phyloP scores from a whole-genome alignment of 139 green algal genomes.

The Gonium pectorale region DNA sequence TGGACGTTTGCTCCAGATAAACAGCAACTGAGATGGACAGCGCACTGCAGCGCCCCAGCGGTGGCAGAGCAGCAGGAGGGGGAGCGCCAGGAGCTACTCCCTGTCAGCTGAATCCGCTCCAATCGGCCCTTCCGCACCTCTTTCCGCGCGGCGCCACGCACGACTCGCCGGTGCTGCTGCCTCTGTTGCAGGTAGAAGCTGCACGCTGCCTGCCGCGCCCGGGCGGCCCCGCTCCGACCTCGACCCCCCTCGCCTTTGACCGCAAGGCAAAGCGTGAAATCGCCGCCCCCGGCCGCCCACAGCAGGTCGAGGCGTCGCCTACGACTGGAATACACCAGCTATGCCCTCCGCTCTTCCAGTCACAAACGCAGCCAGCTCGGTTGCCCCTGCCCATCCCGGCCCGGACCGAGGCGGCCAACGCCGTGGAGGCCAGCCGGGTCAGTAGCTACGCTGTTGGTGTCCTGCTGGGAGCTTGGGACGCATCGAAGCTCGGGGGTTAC shows the following conservation, averaged over 20 bases:
- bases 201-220: too few species aligned
- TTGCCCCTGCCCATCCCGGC: conserved; percentile 31
- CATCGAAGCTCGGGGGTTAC: too few species aligned
- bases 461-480: too few species aligned
- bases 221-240: neutral
- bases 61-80: neutral
- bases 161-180: conserved; percentile 56
- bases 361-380: conserved; percentile 18
- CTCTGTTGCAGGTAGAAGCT: conserved; percentile 49
- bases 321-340: conserved; percentile 65
- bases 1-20: too few species aligned
- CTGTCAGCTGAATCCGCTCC: conserved; percentile 21
- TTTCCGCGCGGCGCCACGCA: conserved; percentile 30
- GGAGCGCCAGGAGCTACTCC: neutral
- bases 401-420: conserved; percentile 23
- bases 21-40: too few species aligned
- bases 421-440: neutral
- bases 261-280: conserved; percentile 3
- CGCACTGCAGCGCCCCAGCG: too few species aligned
- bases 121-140: conserved; percentile 17
- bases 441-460: too few species aligned
- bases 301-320: conserved; percentile 67
- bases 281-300: conserved; percentile 17
- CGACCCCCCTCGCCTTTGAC: neutral
- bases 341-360: conserved; percentile 63